Evolutionary conservation across 768 basidiomycete species (phyloP).

Genomic region (Russula virescens): DNA sequence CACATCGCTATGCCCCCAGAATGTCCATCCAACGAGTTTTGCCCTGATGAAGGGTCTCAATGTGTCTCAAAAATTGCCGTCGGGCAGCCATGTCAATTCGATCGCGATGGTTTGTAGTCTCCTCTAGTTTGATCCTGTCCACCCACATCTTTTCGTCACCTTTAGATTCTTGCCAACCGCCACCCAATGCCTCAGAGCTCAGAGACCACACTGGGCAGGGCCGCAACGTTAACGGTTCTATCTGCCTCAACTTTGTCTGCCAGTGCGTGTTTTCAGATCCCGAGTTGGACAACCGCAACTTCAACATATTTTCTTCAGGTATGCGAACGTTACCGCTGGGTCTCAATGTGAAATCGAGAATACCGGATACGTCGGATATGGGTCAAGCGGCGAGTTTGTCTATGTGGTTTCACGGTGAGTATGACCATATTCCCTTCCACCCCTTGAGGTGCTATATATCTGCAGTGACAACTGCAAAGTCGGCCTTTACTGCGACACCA

Average conservation of each 20-base stretch:
- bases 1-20: constrained; percentile 46
- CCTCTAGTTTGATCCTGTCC: not conserved
- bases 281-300: not conserved
- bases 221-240: constrained; percentile 72
- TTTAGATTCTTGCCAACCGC: constrained; percentile 70
- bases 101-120: constrained; percentile 64
- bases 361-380: constrained; percentile 69
- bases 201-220: constrained; percentile 60
- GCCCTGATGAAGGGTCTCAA: constrained; percentile 74
- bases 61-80: constrained; percentile 59
- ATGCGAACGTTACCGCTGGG: constrained; percentile 68
- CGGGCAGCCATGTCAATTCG: constrained; percentile 71
- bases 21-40: constrained; percentile 62
- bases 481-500: constrained; percentile 72
- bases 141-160: not conserved
- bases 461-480: constrained; percentile 64
- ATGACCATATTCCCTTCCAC: not conserved
- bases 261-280: constrained; percentile 47
- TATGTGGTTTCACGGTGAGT: constrained; percentile 75
- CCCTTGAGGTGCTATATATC: constrained; percentile 2
- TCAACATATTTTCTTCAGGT: constrained; percentile 40
- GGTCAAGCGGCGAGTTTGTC: constrained; percentile 51
- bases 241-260: constrained; percentile 81
- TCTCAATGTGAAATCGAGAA: constrained; percentile 68
- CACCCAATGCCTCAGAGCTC: constrained; percentile 58